Evolutionary conservation across 2,329 filamentous ascomycete genomes (phyloP).

Genomic region (Fusarium buharicum): DNA sequence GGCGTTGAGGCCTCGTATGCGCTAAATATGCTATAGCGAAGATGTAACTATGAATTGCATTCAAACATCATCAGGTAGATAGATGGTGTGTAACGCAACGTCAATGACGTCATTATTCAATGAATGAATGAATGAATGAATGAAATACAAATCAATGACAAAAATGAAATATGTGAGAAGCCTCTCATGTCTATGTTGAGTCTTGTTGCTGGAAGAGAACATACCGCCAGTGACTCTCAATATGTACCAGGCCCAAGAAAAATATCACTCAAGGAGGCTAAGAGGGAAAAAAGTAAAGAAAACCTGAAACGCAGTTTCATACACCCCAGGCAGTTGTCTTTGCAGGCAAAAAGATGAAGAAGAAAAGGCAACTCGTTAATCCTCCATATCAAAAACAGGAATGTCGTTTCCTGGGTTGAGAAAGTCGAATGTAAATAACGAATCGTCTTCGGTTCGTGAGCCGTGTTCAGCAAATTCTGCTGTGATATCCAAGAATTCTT

Average conservation of each 20-base stretch:
- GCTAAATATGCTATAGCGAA: no score
- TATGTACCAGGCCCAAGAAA: neutral
- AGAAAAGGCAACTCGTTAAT: conserved; percentile 13
- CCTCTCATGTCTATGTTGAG: neutral
- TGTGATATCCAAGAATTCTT: conserved; percentile 40
- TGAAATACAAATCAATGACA: no score
- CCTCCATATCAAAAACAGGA: conserved; percentile 40
- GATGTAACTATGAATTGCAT: no score
- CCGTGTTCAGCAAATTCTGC: conserved; percentile 35
- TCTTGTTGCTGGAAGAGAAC: neutral
- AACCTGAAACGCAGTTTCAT: neutral
- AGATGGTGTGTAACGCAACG: no score
- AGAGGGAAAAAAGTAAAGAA: neutral
- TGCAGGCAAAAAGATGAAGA: no score
- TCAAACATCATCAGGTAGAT: no score
- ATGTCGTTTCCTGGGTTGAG: conserved; percentile 35
- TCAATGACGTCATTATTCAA: no score
- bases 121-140: no score
- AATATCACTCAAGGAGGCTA: neutral
- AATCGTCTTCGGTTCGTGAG: conserved; percentile 37
- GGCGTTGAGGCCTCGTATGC: neutral
- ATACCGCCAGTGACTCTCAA: neutral
- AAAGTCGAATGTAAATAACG: conserved; percentile 43
- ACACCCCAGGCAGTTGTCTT: neutral
- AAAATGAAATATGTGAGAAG: neutral